Evolutionary conservation across 2,329 filamentous ascomycete species (phyloP).

Genomic region (Penicillium capsulatum): DNA sequence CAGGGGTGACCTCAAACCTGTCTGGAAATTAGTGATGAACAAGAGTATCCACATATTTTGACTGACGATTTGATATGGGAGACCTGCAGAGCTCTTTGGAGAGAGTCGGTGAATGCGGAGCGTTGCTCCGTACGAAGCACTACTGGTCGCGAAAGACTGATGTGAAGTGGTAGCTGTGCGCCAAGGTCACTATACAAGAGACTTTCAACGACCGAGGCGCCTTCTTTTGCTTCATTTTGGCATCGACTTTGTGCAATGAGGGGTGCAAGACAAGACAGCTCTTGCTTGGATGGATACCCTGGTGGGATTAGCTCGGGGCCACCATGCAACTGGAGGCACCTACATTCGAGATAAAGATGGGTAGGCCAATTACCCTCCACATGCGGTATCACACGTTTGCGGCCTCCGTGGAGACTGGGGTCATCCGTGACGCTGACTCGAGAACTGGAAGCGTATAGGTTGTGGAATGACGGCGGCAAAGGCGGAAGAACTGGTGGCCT

Average conservation of each 20-base stretch:
- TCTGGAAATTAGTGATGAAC: constrained; percentile 9
- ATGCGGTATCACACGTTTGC: constrained; percentile 77
- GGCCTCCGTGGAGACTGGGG: constrained; percentile 77
- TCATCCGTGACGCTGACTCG: constrained; percentile 76
- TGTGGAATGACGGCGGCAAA: constrained; percentile 74
- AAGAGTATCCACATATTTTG: too few relatives aligned
- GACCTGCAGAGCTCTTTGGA: constrained; percentile 47
- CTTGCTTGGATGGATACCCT: constrained; percentile 41
- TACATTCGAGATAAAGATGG: constrained; percentile 91
- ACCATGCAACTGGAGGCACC: constrained; percentile 27
- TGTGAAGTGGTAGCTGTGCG: constrained; percentile 74
- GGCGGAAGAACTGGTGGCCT: constrained; percentile 56
- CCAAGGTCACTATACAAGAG: constrained; percentile 75
- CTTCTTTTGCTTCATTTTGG: constrained; percentile 9
- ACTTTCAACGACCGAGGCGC: constrained; percentile 51
- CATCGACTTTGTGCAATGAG: constrained; percentile 19
- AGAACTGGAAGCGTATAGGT: constrained; percentile 80
- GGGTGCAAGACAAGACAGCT: constrained; percentile 31
- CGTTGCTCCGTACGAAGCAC: constrained; percentile 69
- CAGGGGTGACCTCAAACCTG: constrained; percentile 48
- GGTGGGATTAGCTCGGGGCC: constrained; percentile 14
- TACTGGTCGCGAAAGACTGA: constrained; percentile 82
- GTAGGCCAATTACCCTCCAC: constrained; percentile 87
- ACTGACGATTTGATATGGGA: constrained; percentile 47
- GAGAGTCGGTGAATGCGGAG: constrained; percentile 58